Evolutionary conservation across 2,329 filamentous ascomycete species (phyloP).

Genomic region (Arachnopeziza araneosa): DNA sequence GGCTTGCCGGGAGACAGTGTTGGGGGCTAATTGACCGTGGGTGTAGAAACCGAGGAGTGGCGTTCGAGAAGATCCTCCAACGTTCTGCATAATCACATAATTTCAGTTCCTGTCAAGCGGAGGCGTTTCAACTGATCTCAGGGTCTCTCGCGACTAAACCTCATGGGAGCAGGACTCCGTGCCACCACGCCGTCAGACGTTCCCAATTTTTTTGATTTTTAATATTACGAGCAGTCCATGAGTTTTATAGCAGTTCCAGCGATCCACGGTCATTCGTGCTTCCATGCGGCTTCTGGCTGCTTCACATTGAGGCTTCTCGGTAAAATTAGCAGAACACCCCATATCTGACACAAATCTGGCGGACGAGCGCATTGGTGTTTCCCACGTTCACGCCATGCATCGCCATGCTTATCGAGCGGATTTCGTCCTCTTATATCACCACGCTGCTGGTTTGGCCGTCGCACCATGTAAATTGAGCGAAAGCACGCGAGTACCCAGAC

Average conservation of each 20-base stretch:
- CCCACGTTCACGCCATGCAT: conserved; percentile 1
- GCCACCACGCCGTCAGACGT: background rate
- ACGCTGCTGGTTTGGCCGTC: conserved; percentile 1
- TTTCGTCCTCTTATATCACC: conserved; percentile 17
- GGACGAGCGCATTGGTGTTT: background rate
- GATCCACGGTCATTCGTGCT: background rate
- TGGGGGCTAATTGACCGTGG: background rate
- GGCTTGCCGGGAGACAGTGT: background rate
- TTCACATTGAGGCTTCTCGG: background rate
- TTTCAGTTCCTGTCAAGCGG: background rate
- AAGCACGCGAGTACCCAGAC: conserved; percentile 3
- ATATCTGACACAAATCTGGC: background rate
- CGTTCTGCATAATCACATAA: background rate
- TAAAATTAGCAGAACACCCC: background rate
- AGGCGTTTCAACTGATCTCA: background rate
- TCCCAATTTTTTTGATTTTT: no score
- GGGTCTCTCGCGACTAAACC: background rate
- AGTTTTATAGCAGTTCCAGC: background rate
- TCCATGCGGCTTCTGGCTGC: background rate
- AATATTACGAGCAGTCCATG: background rate
- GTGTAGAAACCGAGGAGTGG: no score
- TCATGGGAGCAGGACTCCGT: background rate
- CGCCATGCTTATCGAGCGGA: background rate
- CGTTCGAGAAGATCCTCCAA: background rate
- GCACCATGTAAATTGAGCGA: background rate